phyloP scores from a whole-genome alignment of 2,329 filamentous ascomycete species.

The Ceratocystis albifundus region DNA sequence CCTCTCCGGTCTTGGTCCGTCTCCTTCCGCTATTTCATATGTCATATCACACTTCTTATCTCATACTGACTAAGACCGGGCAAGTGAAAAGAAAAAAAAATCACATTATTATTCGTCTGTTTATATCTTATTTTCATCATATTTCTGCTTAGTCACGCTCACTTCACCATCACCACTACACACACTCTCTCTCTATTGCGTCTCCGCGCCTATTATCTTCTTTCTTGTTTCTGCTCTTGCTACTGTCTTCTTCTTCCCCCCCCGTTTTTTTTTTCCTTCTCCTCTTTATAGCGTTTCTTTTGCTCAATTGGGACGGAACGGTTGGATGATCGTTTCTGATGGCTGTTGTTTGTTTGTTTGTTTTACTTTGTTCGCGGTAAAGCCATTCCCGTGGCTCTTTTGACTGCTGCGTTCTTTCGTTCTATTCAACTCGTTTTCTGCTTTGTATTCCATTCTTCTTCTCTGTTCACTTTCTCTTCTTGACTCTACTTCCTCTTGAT shows the following conservation, averaged over 20 bases:
- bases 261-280: too few species aligned
- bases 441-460: background rate
- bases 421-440: background rate
- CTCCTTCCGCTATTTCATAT: background rate
- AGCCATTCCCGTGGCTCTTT: background rate
- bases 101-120: background rate
- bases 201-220: background rate
- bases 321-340: slow-evolving; percentile 13
- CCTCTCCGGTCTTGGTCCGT: background rate
- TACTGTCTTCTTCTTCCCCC: background rate
- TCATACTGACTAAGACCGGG: background rate
- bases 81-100: background rate
- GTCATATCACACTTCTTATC: background rate
- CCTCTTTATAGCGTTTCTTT: slow-evolving; percentile 1
- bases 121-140: background rate
- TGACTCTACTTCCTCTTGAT: too few species aligned
- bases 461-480: background rate
- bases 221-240: background rate
- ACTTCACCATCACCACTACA: background rate
- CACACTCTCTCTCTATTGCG: background rate
- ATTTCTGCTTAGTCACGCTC: background rate
- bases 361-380: background rate
- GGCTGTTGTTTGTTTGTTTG: slow-evolving; percentile 4
- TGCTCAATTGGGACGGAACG: slow-evolving; percentile 10
- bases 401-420: background rate